Evolutionary conservation across 441 rosid genomes (phyloP).

Genomic region (Caryocar brasiliense): DNA sequence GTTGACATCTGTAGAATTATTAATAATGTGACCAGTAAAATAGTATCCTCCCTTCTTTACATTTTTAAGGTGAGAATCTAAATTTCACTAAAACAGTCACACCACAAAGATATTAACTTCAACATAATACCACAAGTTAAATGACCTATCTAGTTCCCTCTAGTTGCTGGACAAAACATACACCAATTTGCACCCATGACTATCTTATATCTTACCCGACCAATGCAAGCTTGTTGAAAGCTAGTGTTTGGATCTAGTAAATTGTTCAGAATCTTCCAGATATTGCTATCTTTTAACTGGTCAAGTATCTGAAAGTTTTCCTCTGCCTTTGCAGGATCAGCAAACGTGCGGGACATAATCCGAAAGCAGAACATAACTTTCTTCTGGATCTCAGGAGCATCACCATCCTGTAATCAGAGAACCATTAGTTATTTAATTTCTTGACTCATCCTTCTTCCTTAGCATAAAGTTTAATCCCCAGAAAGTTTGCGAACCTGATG

Average conservation of each 20-base stretch:
- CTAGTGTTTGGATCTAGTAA: slow-evolving; percentile 72
- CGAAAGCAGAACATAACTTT: slow-evolving; percentile 68
- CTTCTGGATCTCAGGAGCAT: slow-evolving; percentile 76
- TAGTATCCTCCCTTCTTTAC: no score
- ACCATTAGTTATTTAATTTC: slow-evolving; percentile 12
- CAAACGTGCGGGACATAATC: slow-evolving; percentile 84
- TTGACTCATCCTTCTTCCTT: slow-evolving; percentile 8
- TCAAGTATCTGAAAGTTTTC: slow-evolving; percentile 86
- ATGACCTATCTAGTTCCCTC: neutral
- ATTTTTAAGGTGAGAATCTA: no score
- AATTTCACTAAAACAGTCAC: no score
- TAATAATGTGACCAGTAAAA: no score
- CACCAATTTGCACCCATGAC: slow-evolving; percentile 2
- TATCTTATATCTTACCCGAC: slow-evolving; percentile 42
- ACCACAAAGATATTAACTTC: no score
- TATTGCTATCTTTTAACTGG: slow-evolving; percentile 85
- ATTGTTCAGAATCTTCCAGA: slow-evolving; percentile 76
- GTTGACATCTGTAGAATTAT: no score
- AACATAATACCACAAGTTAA: neutral
- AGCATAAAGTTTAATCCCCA: slow-evolving; percentile 11
- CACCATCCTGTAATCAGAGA: slow-evolving; percentile 58
- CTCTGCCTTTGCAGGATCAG: slow-evolving; percentile 75
- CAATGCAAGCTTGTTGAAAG: slow-evolving; percentile 47
- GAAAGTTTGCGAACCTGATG: slow-evolving; percentile 59
- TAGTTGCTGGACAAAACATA: neutral